Evolutionary conservation across 495 filamentous ascomycete species (phyloP).

Genomic region (Eremomyces bilateralis): DNA sequence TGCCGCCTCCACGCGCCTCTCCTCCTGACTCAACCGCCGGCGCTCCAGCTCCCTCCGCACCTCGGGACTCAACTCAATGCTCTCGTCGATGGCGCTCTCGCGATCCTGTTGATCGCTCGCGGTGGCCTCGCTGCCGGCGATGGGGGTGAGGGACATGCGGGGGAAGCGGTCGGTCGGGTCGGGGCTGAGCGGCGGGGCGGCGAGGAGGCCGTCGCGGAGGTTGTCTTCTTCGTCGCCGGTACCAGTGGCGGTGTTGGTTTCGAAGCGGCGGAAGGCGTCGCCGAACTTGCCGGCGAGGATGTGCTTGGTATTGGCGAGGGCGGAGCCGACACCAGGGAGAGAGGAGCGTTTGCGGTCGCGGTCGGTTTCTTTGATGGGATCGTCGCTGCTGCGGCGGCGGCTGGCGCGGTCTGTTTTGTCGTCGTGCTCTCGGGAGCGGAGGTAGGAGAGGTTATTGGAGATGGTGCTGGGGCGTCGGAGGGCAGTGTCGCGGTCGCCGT

Average conservation of each 20-base stretch:
- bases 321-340: conserved; percentile 40
- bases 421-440: conserved; percentile 59
- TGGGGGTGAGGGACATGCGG: conserved; percentile 32
- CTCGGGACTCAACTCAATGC: conserved; percentile 64
- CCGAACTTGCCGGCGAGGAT: conserved; percentile 79
- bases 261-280: conserved; percentile 87
- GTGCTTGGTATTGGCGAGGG: conserved; percentile 58
- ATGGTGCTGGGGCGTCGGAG: conserved; percentile 44
- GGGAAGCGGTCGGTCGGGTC: conserved; percentile 6
- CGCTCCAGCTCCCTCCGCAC: conserved; percentile 81
- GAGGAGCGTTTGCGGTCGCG: conserved; percentile 43
- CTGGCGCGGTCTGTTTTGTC: conserved; percentile 52
- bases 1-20: conserved; percentile 74
- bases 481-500: conserved; percentile 25
- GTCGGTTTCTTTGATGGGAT: conserved; percentile 32
- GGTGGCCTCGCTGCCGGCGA: conserved; percentile 55
- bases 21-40: conserved; percentile 63
- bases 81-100: conserved; percentile 14
- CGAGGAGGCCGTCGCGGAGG: conserved; percentile 9
- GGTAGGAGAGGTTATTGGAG: conserved; percentile 69
- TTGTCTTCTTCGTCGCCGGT: conserved; percentile 21
- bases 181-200: neutral
- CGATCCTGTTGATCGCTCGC: conserved; percentile 29
- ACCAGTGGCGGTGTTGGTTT: conserved; percentile 41
- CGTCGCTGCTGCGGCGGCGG: conserved; percentile 33